A percentile compares a stretch with the other conserved stretches of the same genome.
phyloP scores from a whole-genome alignment of 495 filamentous ascomycete genomes.

The Xylaria intraflava region DNA sequence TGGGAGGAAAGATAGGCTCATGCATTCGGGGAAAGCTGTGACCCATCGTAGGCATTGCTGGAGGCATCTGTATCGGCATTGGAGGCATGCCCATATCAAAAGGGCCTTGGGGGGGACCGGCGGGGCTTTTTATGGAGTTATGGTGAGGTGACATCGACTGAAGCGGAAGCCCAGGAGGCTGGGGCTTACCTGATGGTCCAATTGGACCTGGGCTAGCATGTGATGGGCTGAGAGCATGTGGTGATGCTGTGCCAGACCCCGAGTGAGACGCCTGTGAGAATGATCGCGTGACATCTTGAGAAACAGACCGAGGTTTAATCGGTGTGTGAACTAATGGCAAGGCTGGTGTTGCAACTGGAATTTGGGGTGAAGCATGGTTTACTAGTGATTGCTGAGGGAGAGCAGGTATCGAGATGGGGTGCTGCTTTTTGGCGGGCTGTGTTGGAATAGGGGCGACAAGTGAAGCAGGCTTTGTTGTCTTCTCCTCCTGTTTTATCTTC shows the following conservation, averaged over 20 bases:
- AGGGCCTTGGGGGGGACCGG: constrained; percentile 36
- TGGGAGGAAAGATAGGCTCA: constrained; percentile 46
- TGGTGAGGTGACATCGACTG: constrained; percentile 38
- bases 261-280: constrained; percentile 58
- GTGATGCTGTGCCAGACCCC: constrained; percentile 52
- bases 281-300: constrained; percentile 70
- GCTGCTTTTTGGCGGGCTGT: constrained; percentile 41
- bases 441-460: constrained; percentile 33
- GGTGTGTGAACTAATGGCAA: constrained; percentile 79
- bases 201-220: constrained; percentile 52
- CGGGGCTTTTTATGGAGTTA: constrained; percentile 34
- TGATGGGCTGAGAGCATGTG: constrained; percentile 49
- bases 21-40: constrained; percentile 46
- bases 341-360: constrained; percentile 69
- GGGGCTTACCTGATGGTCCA: constrained; percentile 38
- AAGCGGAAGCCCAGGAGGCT: constrained; percentile 23
- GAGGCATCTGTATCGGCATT: constrained; percentile 45
- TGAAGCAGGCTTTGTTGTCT: constrained; percentile 35
- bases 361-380: constrained; percentile 66
- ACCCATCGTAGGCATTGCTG: constrained; percentile 47
- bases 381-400: constrained; percentile 36
- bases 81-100: constrained; percentile 33
- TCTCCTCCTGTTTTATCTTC: constrained; percentile 48
- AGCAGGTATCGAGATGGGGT: constrained; percentile 48
- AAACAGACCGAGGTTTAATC: constrained; percentile 64